Evolutionary conservation across 768 basidiomycete genomes (phyloP).

Genomic region (Leucosporidium yakuticum): DNA sequence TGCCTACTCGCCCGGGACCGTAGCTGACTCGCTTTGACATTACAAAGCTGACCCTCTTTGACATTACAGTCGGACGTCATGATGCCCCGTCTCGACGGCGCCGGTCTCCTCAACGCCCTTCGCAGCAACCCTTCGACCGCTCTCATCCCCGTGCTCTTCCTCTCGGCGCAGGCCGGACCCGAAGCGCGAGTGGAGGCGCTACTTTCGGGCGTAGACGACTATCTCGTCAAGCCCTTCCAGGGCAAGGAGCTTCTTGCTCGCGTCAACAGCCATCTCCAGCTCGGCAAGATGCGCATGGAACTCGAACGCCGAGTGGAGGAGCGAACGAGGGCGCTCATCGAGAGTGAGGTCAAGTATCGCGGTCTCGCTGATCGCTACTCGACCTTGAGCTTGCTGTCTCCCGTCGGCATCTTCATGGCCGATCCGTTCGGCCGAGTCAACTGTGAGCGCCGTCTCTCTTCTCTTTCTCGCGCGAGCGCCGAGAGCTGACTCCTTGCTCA

Average conservation of each 20-base stretch:
- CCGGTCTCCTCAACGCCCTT: conserved; percentile 17
- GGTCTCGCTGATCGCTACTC: conserved; percentile 29
- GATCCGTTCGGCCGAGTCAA: neutral
- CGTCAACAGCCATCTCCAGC: conserved; percentile 28
- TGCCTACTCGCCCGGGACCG: too few species aligned
- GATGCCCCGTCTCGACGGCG: conserved; percentile 17
- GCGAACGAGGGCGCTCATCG: conserved; percentile 30
- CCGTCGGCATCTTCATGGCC: conserved; percentile 25
- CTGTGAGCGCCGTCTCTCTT: neutral
- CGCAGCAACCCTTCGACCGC: conserved; percentile 15
- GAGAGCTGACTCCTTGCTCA: conserved; percentile 1
- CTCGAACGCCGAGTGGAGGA: conserved; percentile 23
- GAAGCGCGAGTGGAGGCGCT: conserved; percentile 31
- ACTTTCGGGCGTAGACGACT: conserved; percentile 30
- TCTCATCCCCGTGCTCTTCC: conserved; percentile 29
- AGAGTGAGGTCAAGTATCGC: conserved; percentile 23
- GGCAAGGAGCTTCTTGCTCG: conserved; percentile 29
- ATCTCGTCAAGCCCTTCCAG: conserved; percentile 33
- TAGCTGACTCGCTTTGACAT: too few species aligned
- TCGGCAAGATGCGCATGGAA: conserved; percentile 28
- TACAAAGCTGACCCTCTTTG: too few species aligned
- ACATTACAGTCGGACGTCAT: conserved; percentile 13
- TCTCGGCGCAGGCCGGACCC: conserved; percentile 24
- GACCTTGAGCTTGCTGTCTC: conserved; percentile 22
- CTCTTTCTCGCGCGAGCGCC: too few species aligned